Base-by-base conservation (phyloP, 73 alveolate genomes). In the Paramecium tetraurelia region DNA sequence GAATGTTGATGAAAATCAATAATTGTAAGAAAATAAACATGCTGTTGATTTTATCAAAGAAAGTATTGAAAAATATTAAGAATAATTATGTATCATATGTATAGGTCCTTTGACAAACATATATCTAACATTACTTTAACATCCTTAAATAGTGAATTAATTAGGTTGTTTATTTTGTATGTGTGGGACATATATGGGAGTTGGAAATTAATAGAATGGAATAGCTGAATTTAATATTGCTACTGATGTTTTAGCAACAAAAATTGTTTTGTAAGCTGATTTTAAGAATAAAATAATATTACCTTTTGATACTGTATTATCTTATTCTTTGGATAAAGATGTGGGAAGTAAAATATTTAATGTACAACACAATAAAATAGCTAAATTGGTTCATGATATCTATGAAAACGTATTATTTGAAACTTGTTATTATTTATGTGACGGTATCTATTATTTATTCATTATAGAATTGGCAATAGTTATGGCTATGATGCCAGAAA, bases 111-210 rank as follows among this genome's bases (percentile, higher is more conserved):
- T 80, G 20, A 80, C 90, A 48, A 41, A 41, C 27, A 20, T 77
- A 8, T 38, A 35, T 14, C 5, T 10, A 20, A 59, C 89, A 7
- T 27, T 21, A 38, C 27, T 35, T 27, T 44, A 27, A 18, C 24
- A 77, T 77, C 89, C 89, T 21, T 4, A 77, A 6, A 35, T 77
- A 10, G 29, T 44, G n/a, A 31, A 77, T 40, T 7, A 77, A 44
- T 41, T 77, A 41, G 89, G 89, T 16, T 38, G 89, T 40, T 9
- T 77, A 11, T 77, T 77, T 77, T 35, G 59, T 38, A 77, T 77
- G 89, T 58, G 89, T 7, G 89, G 89, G 3, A 77, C 89, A 38
- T 77, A 77, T 77, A 8, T 44, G 27, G 89, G 72, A 41, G 22
- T 77, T 20, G 89, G 89, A 8, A 77, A 77, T 77, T 14, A 44